Percentiles rank a stretch among this genome's conserved stretches.
phyloP scores from a whole-genome alignment of 1,284 basidiomycete species.

The Pyrrhoderma noxium region DNA sequence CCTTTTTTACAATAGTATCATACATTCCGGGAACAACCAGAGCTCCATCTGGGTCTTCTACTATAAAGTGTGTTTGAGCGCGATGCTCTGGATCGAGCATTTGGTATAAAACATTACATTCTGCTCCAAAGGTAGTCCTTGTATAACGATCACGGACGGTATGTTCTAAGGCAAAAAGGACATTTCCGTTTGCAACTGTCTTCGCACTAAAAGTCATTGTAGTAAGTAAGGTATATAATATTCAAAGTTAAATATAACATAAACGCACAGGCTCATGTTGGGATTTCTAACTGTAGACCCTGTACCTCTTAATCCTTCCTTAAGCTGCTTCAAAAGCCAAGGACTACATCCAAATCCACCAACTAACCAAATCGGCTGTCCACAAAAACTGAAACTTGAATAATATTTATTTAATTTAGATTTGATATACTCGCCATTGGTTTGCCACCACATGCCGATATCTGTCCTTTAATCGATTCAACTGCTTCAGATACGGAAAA shows the following conservation, averaged over 20 bases:
- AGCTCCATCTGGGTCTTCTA: too few species aligned
- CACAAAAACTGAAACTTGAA: not conserved
- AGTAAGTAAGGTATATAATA: too few species aligned
- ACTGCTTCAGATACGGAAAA: slow-evolving; percentile 67
- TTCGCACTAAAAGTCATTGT: slow-evolving; percentile 56
- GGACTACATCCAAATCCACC: slow-evolving; percentile 74
- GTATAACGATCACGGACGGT: too few species aligned
- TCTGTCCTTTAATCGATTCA: slow-evolving; percentile 57
- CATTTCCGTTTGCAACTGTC: slow-evolving; percentile 71
- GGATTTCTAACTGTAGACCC: slow-evolving; percentile 59
- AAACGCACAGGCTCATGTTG: slow-evolving; percentile 61
- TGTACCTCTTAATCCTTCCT: slow-evolving; percentile 49
- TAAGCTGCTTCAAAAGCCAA: slow-evolving; percentile 68
- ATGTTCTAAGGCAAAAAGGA: slow-evolving; percentile 74
- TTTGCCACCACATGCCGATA: slow-evolving; percentile 53
- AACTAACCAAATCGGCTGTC: slow-evolving; percentile 69
- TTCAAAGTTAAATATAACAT: too few species aligned
- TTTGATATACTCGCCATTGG: slow-evolving; percentile 43
- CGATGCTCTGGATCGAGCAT: too few species aligned
- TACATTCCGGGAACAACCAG: too few species aligned
- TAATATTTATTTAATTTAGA: not conserved
- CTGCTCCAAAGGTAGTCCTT: too few species aligned
- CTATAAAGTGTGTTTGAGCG: too few species aligned
- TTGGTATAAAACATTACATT: too few species aligned
- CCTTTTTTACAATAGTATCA: too few species aligned